Conservation (phyloP, 306 rosid genomes). For the Vigna hirtella region DNA sequence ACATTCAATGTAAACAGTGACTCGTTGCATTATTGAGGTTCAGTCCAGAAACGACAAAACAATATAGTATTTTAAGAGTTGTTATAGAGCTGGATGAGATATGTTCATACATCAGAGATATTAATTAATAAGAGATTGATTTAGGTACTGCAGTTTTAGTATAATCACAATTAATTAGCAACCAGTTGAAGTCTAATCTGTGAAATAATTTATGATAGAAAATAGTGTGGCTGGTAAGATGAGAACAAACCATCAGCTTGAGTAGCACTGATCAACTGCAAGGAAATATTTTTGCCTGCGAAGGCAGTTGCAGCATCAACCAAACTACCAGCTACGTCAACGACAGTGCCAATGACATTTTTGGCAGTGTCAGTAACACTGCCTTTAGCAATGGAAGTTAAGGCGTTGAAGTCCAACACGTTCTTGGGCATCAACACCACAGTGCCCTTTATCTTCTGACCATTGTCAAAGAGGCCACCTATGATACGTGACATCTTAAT, state of each 20-base stretch:
- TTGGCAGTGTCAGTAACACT: background rate
- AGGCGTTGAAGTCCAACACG: slow-evolving; percentile 47
- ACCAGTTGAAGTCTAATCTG: background rate
- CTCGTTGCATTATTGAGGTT: background rate
- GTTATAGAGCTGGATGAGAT: too few species aligned
- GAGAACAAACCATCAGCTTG: slow-evolving; percentile 39
- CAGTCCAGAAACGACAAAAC: too few species aligned
- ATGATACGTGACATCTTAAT: slow-evolving; percentile 3
- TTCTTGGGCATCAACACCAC: slow-evolving; percentile 56
- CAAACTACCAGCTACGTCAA: background rate
- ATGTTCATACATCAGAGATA: too few species aligned
- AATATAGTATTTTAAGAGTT: too few species aligned
- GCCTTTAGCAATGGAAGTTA: background rate
- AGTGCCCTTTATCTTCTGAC: slow-evolving; percentile 47
- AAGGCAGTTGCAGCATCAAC: slow-evolving; percentile 33
- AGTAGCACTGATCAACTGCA: slow-evolving; percentile 46
- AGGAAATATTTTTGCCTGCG: slow-evolving; percentile 37
- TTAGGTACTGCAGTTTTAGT: too few species aligned
- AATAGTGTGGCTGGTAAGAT: background rate
- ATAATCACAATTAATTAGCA: background rate
- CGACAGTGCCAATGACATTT: rapidly evolving
- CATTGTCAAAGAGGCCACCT: background rate
- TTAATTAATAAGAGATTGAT: too few species aligned
- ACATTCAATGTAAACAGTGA: background rate
- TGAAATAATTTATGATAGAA: background rate